phyloP scores from a whole-genome alignment of 2,329 filamentous ascomycete species.

The Conoideocrella luteorostrata region DNA sequence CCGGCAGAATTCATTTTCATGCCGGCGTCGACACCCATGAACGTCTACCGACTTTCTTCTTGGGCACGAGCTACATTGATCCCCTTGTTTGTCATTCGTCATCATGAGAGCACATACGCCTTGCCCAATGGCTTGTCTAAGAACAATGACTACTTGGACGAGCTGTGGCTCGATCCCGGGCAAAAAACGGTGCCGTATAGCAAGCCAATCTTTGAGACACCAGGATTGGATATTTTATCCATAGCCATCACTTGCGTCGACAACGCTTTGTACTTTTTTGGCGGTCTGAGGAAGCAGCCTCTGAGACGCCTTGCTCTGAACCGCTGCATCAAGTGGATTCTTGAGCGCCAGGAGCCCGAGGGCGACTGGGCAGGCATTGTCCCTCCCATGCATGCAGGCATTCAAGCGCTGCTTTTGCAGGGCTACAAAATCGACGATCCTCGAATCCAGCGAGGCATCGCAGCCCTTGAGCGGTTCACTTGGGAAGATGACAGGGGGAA shows the following conservation, averaged over 20 bases:
- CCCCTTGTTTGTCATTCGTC: slow-evolving; percentile 6
- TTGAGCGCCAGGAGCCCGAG: slow-evolving; percentile 6
- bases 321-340: slow-evolving; percentile 5
- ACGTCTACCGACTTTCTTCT: slow-evolving; percentile 8
- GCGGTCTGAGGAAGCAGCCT: slow-evolving; percentile 1
- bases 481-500: slow-evolving; percentile 4
- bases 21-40: slow-evolving; percentile 5
- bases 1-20: slow-evolving; percentile 8
- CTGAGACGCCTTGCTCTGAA: background rate
- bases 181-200: slow-evolving; percentile 7
- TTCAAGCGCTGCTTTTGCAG: slow-evolving; percentile 2
- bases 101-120: slow-evolving; percentile 7
- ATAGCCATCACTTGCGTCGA: background rate
- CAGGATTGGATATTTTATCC: background rate
- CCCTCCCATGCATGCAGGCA: slow-evolving; percentile 7
- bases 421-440: background rate
- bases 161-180: slow-evolving; percentile 8
- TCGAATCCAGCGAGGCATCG: background rate
- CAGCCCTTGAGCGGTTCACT: slow-evolving; percentile 5
- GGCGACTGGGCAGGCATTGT: slow-evolving; percentile 9
- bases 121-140: slow-evolving; percentile 7
- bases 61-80: slow-evolving; percentile 9
- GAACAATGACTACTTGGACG: slow-evolving; percentile 7
- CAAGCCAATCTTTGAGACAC: background rate
- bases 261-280: background rate